Percentiles rank a stretch among this genome's conserved stretches.
These are phyloP conservation scores for Melampsora americana DNA, from an alignment of 1,284 basidiomycete species.

Conservation along the genomic window DNA sequence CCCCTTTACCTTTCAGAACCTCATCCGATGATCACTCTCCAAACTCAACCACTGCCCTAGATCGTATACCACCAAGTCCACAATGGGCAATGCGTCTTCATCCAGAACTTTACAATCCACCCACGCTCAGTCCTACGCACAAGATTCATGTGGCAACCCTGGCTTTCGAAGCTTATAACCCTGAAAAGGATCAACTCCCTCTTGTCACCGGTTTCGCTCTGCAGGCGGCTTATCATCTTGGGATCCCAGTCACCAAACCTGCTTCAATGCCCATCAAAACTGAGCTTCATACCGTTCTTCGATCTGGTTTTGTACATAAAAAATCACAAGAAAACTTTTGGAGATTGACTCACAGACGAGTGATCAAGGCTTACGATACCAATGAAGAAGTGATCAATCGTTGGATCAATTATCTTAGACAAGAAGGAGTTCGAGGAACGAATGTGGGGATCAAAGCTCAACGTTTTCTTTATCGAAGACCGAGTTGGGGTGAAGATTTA, in stretches of 20 bases:
- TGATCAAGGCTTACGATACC: conserved; percentile 87
- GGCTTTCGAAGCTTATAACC: conserved; percentile 75
- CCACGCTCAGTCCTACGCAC: conserved; percentile 59
- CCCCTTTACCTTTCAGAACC: no score
- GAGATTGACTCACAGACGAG: conserved; percentile 73
- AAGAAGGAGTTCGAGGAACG: conserved; percentile 58
- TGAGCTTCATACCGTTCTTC: conserved; percentile 78
- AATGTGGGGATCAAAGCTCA: conserved; percentile 35
- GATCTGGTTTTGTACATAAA: conserved; percentile 86
- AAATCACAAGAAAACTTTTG: conserved; percentile 96
- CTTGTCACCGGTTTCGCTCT: conserved; percentile 80
- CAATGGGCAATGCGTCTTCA: conserved; percentile 25
- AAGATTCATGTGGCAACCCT: conserved; percentile 75
- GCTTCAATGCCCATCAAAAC: conserved; percentile 72
- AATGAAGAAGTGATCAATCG: conserved; percentile 72
- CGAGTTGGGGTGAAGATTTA: conserved; percentile 22
- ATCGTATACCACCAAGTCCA: conserved; percentile 13
- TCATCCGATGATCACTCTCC: no score
- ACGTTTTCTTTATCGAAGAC: conserved; percentile 28
- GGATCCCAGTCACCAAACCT: conserved; percentile 72
- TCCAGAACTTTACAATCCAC: conserved; percentile 35
- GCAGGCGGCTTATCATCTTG: conserved; percentile 76
- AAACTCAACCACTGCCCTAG: no score
- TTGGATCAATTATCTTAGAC: conserved; percentile 76
- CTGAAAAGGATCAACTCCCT: conserved; percentile 62